Base-by-base conservation (phyloP, 331 rosid genomes). In the Dryas integrifolia region DNA sequence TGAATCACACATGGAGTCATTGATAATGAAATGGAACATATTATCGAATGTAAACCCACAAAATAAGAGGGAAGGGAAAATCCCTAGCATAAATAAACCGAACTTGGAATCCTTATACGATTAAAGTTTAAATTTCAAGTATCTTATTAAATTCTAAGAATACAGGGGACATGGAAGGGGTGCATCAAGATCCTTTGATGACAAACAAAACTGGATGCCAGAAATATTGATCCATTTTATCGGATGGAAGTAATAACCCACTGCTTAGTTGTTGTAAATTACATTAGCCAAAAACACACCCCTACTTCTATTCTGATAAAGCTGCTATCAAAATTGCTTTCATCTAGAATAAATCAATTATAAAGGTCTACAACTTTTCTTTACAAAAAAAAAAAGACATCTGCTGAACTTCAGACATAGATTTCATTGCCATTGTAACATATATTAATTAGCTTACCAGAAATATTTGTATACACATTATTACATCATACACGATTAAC, bases 201-300 rank as follows among this genome's bases (percentile, higher is more conserved):
- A 71, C 3, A 57, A 58, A 15, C 2, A 6, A 58, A 58, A 15
- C 38, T 72, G 76, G 47, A n/a, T 3, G 58, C 67, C 18, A 30
- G 66, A 45, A 30, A 71, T 57, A 75, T 38, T 53, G 63, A 72
- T 65, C 24, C 62, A 39, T 21, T 72, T 38, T 30, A 65, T 55
- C 65, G 39, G 4, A 50, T 62, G 49, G 21, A 56, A 74, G 69
- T 48, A 43, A 57, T 26, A 57, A 12, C 30, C 38, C 45, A 10
- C 50, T 9, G 18, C 18, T 18, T 70, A 30, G 24, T 24, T 26
- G 56, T 66, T 65, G 56, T 26, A 18, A 6, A 46, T 24, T 7
- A 38, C 59, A 49, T 49, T 35, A 30, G 7, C 16, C 56, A 26
- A 10, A 57, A 4, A n/a, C 11, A 24, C 2, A 67, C 45, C 26